Percentiles rank a stretch among this genome's conserved stretches.
phyloP scores from a whole-genome alignment of 2,329 filamentous ascomycete genomes.

The Phaeosphaeriaceae sp. region DNA sequence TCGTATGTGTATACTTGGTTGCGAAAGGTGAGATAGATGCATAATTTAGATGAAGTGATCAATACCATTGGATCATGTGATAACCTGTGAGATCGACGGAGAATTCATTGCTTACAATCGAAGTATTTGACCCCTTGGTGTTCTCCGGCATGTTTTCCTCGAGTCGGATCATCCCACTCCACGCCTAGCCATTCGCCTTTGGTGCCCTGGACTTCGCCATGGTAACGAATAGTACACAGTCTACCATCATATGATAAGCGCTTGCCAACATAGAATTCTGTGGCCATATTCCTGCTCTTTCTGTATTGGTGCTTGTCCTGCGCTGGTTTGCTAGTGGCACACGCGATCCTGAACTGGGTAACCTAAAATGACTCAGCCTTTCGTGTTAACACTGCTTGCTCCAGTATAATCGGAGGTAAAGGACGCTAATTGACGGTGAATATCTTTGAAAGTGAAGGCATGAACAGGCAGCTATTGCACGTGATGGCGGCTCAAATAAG shows the following conservation, averaged over 20 bases:
- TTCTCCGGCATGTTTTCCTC: conserved; percentile 90
- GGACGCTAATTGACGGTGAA: no score
- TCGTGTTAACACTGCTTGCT: neutral
- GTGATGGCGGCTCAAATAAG: conserved; percentile 17
- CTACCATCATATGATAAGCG: conserved; percentile 80
- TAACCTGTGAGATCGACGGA: neutral
- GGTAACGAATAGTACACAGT: conserved; percentile 84
- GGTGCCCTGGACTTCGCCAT: conserved; percentile 78
- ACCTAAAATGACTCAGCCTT: neutral
- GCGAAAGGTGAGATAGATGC: neutral
- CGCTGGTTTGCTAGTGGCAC: neutral
- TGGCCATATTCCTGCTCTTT: conserved; percentile 25
- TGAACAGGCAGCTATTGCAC: neutral
- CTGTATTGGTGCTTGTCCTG: conserved; percentile 24
- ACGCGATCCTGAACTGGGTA: neutral
- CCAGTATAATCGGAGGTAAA: no score
- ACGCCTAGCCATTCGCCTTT: conserved; percentile 87
- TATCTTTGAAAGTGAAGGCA: neutral
- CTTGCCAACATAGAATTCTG: conserved; percentile 66
- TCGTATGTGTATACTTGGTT: neutral
- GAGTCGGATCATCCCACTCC: conserved; percentile 88
- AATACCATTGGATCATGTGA: neutral
- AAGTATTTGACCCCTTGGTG: conserved; percentile 84
- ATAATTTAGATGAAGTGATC: neutral
- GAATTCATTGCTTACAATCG: conserved; percentile 64